Conservation (phyloP, 768 basidiomycete species). For the Inosperma sp. region DNA sequence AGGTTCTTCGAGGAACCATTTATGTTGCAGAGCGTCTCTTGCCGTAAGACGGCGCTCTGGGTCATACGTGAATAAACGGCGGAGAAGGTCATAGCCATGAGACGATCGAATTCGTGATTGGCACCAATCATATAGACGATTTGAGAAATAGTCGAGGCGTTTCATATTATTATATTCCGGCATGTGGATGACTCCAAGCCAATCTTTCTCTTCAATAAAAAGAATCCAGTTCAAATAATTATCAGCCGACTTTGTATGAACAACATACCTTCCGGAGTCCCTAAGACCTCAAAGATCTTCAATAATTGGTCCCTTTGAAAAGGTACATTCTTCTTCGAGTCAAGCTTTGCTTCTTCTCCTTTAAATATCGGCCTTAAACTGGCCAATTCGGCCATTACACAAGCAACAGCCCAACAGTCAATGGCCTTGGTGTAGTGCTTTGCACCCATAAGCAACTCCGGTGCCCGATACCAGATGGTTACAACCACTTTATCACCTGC, state of each 20-base stretch:
- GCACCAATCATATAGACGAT: slow-evolving; percentile 77
- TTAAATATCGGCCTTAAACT: slow-evolving; percentile 96
- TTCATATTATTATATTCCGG: slow-evolving; percentile 85
- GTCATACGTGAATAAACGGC: slow-evolving; percentile 83
- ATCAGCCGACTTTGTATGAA: not conserved
- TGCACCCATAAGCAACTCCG: slow-evolving; percentile 92
- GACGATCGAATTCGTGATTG: slow-evolving; percentile 54
- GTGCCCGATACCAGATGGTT: slow-evolving; percentile 99
- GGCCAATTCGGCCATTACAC: slow-evolving; percentile 94
- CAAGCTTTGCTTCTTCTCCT: slow-evolving; percentile 96
- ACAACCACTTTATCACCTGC: slow-evolving; percentile 98
- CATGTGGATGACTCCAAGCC: slow-evolving; percentile 83
- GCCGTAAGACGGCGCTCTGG: slow-evolving; percentile 85
- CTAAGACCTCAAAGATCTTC: slow-evolving; percentile 94
- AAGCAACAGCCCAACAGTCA: slow-evolving; percentile 97
- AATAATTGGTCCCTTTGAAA: slow-evolving; percentile 94
- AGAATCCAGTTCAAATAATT: not conserved
- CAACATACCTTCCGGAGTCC: slow-evolving; percentile 74
- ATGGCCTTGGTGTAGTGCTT: slow-evolving; percentile 97
- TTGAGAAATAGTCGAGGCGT: slow-evolving; percentile 58
- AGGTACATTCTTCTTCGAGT: slow-evolving; percentile 94
- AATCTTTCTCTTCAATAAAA: slow-evolving; percentile 61
- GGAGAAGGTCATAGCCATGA: slow-evolving; percentile 79
- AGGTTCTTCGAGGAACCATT: slow-evolving; percentile 93
- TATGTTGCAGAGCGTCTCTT: slow-evolving; percentile 72